Percentiles rank a stretch among this genome's conserved stretches.
phyloP scores from a whole-genome alignment of 768 basidiomycete species.

The Pholiota conissans region DNA sequence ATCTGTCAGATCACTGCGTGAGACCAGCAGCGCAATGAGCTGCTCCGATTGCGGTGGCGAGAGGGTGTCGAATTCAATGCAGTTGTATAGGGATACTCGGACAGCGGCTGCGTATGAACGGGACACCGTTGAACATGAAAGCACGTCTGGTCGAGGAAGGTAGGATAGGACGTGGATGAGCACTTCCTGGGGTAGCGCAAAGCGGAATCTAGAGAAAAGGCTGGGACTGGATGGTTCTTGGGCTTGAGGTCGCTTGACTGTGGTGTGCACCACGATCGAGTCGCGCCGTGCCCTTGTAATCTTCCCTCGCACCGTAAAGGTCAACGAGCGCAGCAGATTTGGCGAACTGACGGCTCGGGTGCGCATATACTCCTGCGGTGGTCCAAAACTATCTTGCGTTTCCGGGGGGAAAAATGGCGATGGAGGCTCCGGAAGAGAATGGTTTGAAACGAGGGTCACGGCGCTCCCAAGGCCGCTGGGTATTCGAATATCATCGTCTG shows the following conservation, averaged over 20 bases:
- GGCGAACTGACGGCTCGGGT: slow-evolving; percentile 38
- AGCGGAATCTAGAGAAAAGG: slow-evolving; percentile 7
- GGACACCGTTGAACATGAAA: slow-evolving; percentile 32
- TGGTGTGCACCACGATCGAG: slow-evolving; percentile 5
- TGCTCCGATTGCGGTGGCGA: slow-evolving; percentile 29
- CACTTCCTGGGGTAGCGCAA: slow-evolving; percentile 33
- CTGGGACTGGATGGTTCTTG: slow-evolving; percentile 1
- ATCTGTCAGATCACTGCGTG: slow-evolving; percentile 39
- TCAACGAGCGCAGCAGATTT: slow-evolving; percentile 29
- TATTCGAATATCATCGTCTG: slow-evolving; percentile 43
- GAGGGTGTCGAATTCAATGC: slow-evolving; percentile 34
- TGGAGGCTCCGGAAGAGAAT: slow-evolving; percentile 37
- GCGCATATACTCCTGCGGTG: slow-evolving; percentile 10
- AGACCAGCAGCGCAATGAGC: slow-evolving; percentile 37
- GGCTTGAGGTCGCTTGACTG: background rate
- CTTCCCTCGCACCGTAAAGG: slow-evolving; percentile 10
- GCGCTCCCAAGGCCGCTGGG: slow-evolving; percentile 46
- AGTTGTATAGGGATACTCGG: slow-evolving; percentile 31
- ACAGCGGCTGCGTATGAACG: slow-evolving; percentile 32
- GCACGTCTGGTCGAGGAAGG: slow-evolving; percentile 30
- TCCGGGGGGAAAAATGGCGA: slow-evolving; percentile 29
- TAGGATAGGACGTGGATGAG: slow-evolving; percentile 32
- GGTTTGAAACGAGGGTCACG: slow-evolving; percentile 32
- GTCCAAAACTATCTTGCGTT: background rate
- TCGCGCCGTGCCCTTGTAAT: slow-evolving; percentile 11